A percentile compares a stretch with the other conserved stretches of the same genome.
Conservation (phyloP, 164 flowering plant genomes). For the Saururus chinensis region DNA sequence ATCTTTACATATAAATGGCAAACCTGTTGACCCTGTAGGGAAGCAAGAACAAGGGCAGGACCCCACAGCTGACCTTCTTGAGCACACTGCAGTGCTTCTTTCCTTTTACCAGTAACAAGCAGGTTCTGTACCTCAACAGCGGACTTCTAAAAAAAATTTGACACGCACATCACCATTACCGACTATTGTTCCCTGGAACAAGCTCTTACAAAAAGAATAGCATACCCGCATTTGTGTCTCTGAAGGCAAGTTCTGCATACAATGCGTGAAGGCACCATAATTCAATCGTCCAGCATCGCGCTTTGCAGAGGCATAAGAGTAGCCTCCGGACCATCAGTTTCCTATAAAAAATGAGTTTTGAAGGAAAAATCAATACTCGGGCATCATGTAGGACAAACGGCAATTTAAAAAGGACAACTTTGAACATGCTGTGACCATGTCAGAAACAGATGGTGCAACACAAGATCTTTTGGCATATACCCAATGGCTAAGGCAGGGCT, state of each 20-base stretch:
- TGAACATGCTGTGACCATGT: not conserved
- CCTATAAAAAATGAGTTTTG: slow-evolving; percentile 26
- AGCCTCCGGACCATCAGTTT: slow-evolving; percentile 65
- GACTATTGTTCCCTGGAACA: not conserved
- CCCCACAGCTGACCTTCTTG: slow-evolving; percentile 97
- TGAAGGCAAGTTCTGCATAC: slow-evolving; percentile 73
- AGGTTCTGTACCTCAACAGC: slow-evolving; percentile 88
- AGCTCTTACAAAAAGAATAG: not conserved
- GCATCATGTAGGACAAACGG: not conserved
- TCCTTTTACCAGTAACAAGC: slow-evolving; percentile 84
- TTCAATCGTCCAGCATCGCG: slow-evolving; percentile 17
- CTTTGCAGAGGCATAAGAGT: slow-evolving; percentile 78
- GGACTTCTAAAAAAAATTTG: slow-evolving; percentile 42
- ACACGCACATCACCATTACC: slow-evolving; percentile 1
- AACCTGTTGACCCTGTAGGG: slow-evolving; percentile 90
- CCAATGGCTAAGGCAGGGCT: too few species aligned
- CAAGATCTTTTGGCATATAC: too few species aligned
- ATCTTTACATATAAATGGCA: not conserved
- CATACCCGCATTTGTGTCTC: slow-evolving; percentile 68
- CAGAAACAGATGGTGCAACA: not conserved
- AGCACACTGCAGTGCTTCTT: slow-evolving; percentile 86
- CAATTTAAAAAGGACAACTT: not conserved
- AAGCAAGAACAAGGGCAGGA: slow-evolving; percentile 83
- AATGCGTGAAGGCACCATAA: slow-evolving; percentile 19
- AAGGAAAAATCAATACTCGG: not conserved